These are phyloP conservation scores for Melaleuca quinquenervia DNA, from an alignment of 345 rosid species.

Conservation along the genomic window DNA sequence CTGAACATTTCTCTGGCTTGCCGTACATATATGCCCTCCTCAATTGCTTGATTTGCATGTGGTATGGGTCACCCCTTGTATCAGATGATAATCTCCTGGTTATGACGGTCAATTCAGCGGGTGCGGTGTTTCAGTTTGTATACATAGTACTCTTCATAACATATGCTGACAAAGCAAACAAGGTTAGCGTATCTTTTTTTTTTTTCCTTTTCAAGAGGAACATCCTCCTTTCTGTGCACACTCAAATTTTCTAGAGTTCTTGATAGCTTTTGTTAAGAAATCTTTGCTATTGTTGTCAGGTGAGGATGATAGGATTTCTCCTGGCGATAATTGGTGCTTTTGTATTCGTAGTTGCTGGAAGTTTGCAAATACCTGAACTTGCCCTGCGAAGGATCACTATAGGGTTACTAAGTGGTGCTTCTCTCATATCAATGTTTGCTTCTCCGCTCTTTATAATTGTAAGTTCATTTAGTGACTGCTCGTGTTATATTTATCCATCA, in stretches of 20 bases:
- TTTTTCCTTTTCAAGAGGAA: background rate
- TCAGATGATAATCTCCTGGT: constrained; percentile 49
- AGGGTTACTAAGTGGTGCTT: constrained; percentile 55
- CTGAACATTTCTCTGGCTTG: constrained; percentile 68
- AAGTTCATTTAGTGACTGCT: constrained; percentile 13
- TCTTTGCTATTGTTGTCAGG: constrained; percentile 15
- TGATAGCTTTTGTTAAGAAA: background rate
- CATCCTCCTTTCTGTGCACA: background rate
- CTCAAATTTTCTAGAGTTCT: background rate
- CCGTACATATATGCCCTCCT: constrained; percentile 73
- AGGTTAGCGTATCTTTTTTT: constrained; percentile 24
- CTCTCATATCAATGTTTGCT: constrained; percentile 84
- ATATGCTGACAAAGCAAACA: constrained; percentile 40
- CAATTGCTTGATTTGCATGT: constrained; percentile 70
- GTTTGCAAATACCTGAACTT: constrained; percentile 41
- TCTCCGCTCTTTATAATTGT: constrained; percentile 82
- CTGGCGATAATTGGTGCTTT: constrained; percentile 30
- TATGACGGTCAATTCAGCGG: constrained; percentile 61
- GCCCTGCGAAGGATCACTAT: constrained; percentile 32
- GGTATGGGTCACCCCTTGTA: constrained; percentile 69
- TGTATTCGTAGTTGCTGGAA: constrained; percentile 34
- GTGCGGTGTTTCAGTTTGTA: constrained; percentile 56
- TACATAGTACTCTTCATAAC: constrained; percentile 49
- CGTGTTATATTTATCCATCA: background rate
- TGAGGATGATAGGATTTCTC: constrained; percentile 44